phyloP scores from a whole-genome alignment of 306 rosid genomes.

The Citrullus mucosospermus region DNA sequence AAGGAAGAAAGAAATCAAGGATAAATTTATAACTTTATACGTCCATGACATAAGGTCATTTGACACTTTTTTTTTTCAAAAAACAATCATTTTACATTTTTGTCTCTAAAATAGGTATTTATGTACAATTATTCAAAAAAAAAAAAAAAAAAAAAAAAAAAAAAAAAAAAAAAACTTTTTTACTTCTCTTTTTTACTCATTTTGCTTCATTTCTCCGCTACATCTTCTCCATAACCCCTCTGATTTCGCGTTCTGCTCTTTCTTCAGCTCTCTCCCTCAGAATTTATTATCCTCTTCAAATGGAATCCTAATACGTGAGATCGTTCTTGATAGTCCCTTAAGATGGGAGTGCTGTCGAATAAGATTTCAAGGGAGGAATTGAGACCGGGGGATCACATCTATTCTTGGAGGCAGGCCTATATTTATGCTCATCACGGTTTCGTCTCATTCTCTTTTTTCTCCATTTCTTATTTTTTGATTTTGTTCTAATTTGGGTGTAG shows the following conservation, averaged over 20 bases:
- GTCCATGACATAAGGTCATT: too few species aligned
- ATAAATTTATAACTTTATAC: too few species aligned
- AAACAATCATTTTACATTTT: too few species aligned
- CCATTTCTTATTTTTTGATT: neutral
- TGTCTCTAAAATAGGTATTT: too few species aligned
- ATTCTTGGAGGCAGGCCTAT: constrained; percentile 68
- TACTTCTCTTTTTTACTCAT: neutral
- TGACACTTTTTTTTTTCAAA: too few species aligned
- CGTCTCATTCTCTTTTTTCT: neutral
- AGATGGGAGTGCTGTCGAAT: constrained; percentile 57
- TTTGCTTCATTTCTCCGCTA: neutral
- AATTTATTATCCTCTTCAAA: neutral
- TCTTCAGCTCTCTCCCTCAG: neutral
- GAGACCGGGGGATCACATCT: constrained; percentile 63
- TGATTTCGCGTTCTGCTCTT: neutral
- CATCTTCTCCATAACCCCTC: neutral
- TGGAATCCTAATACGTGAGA: neutral
- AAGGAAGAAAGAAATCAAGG: too few species aligned
- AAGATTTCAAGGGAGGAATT: constrained; percentile 31
- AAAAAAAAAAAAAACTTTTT: too few species aligned
- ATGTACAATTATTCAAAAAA: too few species aligned
- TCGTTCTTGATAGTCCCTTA: neutral
- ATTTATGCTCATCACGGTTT: constrained; percentile 70
- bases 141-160: too few species aligned
- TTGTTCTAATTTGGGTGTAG: neutral